A percentile compares a stretch with the other conserved stretches of the same genome.
These are phyloP conservation scores for Phytopythium delawarense DNA, from an alignment of 352 stramenopile species.

Conservation along the genomic window DNA sequence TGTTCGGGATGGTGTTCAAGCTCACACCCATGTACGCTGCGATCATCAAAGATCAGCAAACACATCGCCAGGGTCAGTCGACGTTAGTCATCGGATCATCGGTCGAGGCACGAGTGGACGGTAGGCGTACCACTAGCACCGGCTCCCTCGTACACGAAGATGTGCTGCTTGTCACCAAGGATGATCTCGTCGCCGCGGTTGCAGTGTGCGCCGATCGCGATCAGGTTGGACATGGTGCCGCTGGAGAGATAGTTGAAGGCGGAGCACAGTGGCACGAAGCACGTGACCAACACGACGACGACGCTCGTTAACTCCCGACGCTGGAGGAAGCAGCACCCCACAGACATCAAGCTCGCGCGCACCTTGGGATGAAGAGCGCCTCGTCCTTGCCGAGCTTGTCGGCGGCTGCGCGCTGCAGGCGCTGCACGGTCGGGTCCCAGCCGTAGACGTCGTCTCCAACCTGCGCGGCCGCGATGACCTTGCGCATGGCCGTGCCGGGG, in stretches of 20 bases:
- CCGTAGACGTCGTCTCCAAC: constrained; percentile 62
- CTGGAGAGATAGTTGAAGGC: constrained; percentile 12
- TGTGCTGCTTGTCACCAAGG: constrained; percentile 89
- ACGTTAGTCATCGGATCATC: neutral
- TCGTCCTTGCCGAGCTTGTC: constrained; percentile 91
- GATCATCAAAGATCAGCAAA: neutral
- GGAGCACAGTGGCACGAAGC: neutral
- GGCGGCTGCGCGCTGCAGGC: constrained; percentile 86
- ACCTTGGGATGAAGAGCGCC: constrained; percentile 92
- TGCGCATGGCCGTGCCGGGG: constrained; percentile 91
- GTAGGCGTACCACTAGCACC: constrained; percentile 51
- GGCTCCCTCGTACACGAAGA: constrained; percentile 93
- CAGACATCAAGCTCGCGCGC: constrained; percentile 2
- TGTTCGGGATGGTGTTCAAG: constrained; percentile 65
- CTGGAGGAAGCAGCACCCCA: neutral
- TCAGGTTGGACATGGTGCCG: constrained; percentile 96
- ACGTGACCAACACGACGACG: neutral
- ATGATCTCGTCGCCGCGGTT: constrained; percentile 89
- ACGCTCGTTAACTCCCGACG: neutral
- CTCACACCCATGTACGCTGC: constrained; percentile 78
- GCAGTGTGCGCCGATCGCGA: constrained; percentile 90
- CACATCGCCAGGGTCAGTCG: neutral
- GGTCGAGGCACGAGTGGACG: no score
- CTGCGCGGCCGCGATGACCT: constrained; percentile 74
- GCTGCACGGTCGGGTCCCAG: constrained; percentile 89